Base-by-base conservation (phyloP, 2,329 filamentous ascomycete species). In the Talaromyces sp. region DNA sequence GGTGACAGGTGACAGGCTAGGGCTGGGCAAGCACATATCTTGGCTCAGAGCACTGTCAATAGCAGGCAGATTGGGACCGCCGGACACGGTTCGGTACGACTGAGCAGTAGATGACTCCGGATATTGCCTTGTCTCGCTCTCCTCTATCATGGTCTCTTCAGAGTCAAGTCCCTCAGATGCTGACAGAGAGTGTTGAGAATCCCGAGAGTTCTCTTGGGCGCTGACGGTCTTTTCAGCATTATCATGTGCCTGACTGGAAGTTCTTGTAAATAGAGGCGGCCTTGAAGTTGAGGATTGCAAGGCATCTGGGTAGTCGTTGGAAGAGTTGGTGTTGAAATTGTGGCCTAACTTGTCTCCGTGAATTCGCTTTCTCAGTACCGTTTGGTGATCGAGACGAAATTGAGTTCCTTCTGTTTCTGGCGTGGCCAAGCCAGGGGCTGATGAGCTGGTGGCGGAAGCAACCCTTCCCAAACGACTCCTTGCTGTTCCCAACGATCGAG, bases 11-110 rank as follows among this genome's bases (percentile, higher is more conserved):
- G 95, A 99, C 60, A 99, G 78, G 69, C 95, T 93, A 35, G 95
- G 95, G 73, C 95, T 99, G 57, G 95, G 95, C 63, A 99, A 81
- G 75, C 91, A 97, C 65, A 91, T 91, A 79, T 97, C 93, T 72
- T 95, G 90, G 43, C 88, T 87, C 60, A 87, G 85, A 58, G 88
- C 83, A 53, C 86, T 89, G 68, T 92, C 87, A 55, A 93, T 81
- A 54, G 77, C 77, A 38, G 78, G 78, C 11, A 82, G 78, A 49
- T 70, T 71, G 19, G 72, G 66, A 4, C 64, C 51, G 2, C 65
- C 61, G 21, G 70, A 70, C 21, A 46, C 11, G 19, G 43, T 46
- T 17, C 19, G 19, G 11, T 46, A 46, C 4, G 64, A 66, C 41
- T 58, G 50, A 38, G 64, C 59, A 56, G 66, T 67, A 7, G 68